Evolutionary conservation across 108 stramenopile species (phyloP), one percentile per base, ranked within the genome.

Genomic region (Cyclotella sp.): DNA sequence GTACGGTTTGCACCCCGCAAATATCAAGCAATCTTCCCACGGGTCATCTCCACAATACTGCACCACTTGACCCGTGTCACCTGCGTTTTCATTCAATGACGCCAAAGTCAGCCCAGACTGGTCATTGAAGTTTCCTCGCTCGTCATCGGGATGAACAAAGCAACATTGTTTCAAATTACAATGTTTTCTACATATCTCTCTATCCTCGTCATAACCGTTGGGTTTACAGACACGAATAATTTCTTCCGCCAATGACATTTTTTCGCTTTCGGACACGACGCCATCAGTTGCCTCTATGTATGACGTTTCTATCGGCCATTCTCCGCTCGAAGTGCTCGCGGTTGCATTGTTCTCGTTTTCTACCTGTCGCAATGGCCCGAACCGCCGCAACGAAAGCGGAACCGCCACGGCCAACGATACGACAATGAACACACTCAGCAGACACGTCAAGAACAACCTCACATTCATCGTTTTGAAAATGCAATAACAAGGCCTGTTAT

Each of bases 1-100:
- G 9, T 62, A 69, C 39, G 49, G 30, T 27, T 59, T 45, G 51
- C 76, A 77, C 7, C 76, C 76, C 21, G 76, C 76, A 68, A 69
- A 77, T 5, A 47, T 63, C 18, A 77, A 3, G 45, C 76, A 77
- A 40, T 41, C 60, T 8, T 62, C 45, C 28, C 60, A 49, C 9
- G 60, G 59, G 26, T 74, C 73, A 57, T 65, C 34, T 47, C 63
- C 73, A 44, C 73, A 74, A 52, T 64, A 64, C 34, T 74, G 30
- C 0, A 40, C 67, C 1, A 53, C n/a, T n/a, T n/a, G n/a, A n/a
- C n/a, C n/a, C n/a, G n/a, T 43, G 1, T 18, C 14, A 44, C 26
- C 34, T 24, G 29, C 28, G 10, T 26, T 30, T 62, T 18, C 27
- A 27, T 1, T 28, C 39, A 60, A 44, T 47, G 55, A 42, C 13